phyloP scores from a whole-genome alignment of 768 basidiomycete species.

The Suillus plorans region DNA sequence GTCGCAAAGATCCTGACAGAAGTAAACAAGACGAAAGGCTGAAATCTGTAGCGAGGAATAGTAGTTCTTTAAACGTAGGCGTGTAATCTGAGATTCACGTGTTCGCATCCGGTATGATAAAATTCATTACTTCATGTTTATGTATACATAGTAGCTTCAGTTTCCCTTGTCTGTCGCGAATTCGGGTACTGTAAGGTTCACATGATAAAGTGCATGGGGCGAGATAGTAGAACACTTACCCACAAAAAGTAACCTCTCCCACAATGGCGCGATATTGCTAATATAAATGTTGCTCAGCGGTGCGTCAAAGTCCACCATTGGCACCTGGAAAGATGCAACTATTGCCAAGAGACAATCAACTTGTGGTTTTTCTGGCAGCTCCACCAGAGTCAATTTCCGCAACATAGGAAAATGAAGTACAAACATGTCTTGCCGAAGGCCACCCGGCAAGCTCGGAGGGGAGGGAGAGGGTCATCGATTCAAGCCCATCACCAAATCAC shows the following conservation, averaged over 20 bases:
- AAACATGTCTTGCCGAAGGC: not conserved
- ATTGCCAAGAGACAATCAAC: not conserved
- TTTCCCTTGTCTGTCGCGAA: too few relatives aligned
- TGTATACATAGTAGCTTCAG: not conserved
- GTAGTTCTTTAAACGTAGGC: not conserved
- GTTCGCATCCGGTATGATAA: not conserved
- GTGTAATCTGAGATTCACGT: not conserved
- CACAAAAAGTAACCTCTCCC: not conserved
- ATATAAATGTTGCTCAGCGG: not conserved
- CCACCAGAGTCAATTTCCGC: not conserved
- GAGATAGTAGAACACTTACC: too few relatives aligned
- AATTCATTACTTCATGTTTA: not conserved
- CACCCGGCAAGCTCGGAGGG: not conserved
- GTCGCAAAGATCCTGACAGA: too few relatives aligned
- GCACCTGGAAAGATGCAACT: not conserved
- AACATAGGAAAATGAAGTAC: not conserved
- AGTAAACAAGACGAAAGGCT: not conserved
- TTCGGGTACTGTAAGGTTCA: too few relatives aligned
- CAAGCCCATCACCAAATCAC: not conserved
- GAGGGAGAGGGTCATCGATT: not conserved
- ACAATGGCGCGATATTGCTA: not conserved
- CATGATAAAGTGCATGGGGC: too few relatives aligned
- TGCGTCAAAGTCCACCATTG: not conserved
- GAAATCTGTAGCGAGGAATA: not conserved
- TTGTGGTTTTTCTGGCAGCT: too few relatives aligned